Evolutionary conservation across 768 basidiomycete genomes (phyloP), one percentile per base, ranked within the genome.

Genomic region (Auriculariales sp.): DNA sequence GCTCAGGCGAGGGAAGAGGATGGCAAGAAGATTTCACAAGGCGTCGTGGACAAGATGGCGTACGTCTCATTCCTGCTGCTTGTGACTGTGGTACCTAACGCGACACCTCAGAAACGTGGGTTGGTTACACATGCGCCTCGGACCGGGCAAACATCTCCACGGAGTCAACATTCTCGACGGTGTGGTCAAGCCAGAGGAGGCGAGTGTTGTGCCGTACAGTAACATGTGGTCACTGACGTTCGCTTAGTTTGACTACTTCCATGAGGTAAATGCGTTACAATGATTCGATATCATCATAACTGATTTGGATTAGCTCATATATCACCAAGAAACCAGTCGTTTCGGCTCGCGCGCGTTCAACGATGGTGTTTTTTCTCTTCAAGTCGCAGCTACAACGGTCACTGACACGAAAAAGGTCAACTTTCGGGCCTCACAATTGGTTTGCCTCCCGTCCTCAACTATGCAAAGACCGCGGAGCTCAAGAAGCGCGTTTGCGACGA

Each of bases 201-300:
- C 49, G 15, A 7, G 48, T 42, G 10, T 33, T 4, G 4, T 48
- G 15, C 27, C 34, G 15, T 45, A 29, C 11, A 17, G 25, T n/a
- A 31, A n/a, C n/a, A n/a, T n/a, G n/a, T n/a, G n/a, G n/a, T n/a
- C n/a, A n/a, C n/a, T n/a, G n/a, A n/a, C n/a, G n/a, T n/a, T n/a
- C n/a, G n/a, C n/a, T n/a, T n/a, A n/a, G 56, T 97, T 85, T 57
- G 88, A 95, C 63, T 92, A 93, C 59, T 98, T 98, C 72, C 83
- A 95, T 59, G 93, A 89, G 70, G 83, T 81, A 50, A 10, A 57
- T 3, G 31, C 15, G 22, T 55, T 33, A n/a, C 12, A 46, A 9
- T 15, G 24, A 14, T 2, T 42, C 28, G 28, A 24, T 24, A 17
- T 30, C 12, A 27, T 29, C 15, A 36, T 12, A 46, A 15, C 25